These are phyloP conservation scores for Hortiboletus campestris DNA, from an alignment of 768 basidiomycete species.

Conservation along the genomic window DNA sequence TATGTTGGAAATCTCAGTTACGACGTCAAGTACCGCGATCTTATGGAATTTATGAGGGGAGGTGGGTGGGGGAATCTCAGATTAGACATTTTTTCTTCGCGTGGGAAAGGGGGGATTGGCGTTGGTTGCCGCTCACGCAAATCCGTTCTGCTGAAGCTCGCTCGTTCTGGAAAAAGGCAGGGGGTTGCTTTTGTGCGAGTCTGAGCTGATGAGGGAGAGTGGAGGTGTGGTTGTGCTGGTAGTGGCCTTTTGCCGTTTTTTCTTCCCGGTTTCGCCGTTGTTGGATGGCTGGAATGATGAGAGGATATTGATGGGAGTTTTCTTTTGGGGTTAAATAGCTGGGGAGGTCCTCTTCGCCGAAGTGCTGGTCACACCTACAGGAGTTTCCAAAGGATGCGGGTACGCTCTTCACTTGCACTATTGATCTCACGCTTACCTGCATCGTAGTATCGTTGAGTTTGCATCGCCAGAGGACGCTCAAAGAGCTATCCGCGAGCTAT, in stretches of 20 bases:
- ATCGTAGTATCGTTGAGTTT: conserved; percentile 88
- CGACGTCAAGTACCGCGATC: conserved; percentile 97
- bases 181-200: conserved; percentile 30
- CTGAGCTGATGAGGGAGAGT: conserved; percentile 37
- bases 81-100: conserved; percentile 51
- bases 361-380: conserved; percentile 94
- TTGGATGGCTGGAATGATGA: conserved; percentile 56
- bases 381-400: conserved; percentile 99
- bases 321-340: conserved; percentile 89
- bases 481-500: conserved; percentile 84
- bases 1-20: conserved; percentile 99
- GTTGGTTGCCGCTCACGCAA: conserved; percentile 30
- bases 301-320: conserved; percentile 95
- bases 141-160: conserved; percentile 37
- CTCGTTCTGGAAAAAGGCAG: conserved; percentile 35
- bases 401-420: conserved; percentile 42
- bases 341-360: conserved; percentile 99
- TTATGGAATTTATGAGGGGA: conserved; percentile 99
- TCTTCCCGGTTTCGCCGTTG: conserved; percentile 42
- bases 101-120: conserved; percentile 30
- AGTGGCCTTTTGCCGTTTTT: conserved; percentile 42
- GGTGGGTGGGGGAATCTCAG: conserved; percentile 91
- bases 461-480: conserved; percentile 86
- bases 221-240: conserved; percentile 28
- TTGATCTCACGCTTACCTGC: conserved; percentile 10